Conservation (phyloP, 2,329 filamentous ascomycete genomes). For the Aureobasidium sp. region DNA sequence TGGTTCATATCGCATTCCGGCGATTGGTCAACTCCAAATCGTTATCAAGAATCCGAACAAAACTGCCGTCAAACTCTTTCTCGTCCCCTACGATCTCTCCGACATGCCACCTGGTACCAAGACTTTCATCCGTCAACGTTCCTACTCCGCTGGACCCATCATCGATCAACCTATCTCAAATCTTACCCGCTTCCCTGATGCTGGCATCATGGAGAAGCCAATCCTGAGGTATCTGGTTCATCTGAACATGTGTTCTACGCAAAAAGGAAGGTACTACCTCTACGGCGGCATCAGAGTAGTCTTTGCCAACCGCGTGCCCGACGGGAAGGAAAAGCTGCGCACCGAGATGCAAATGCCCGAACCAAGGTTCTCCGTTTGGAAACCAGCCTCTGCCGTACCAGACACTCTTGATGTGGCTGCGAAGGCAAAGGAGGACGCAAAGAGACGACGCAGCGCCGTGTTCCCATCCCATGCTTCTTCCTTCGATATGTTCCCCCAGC, state of each 20-base stretch:
- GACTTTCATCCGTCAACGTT: conserved; percentile 90
- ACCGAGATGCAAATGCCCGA: conserved; percentile 88
- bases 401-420: not conserved
- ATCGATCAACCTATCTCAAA: conserved; percentile 57
- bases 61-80: conserved; percentile 90
- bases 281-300: conserved; percentile 91
- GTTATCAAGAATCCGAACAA: conserved; percentile 98
- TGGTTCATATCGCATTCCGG: conserved; percentile 87
- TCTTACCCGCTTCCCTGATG: conserved; percentile 40
- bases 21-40: conserved; percentile 90
- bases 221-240: conserved; percentile 86
- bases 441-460: conserved; percentile 24
- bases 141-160: conserved; percentile 79
- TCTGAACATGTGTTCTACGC: conserved; percentile 82
- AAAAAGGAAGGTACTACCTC: conserved; percentile 75
- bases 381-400: conserved; percentile 39
- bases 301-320: conserved; percentile 91
- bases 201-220: conserved; percentile 52
- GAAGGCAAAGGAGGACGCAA: conserved; percentile 18
- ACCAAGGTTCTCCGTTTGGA: conserved; percentile 78
- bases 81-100: conserved; percentile 83
- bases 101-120: conserved; percentile 94
- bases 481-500: not conserved
- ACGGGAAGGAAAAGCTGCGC: conserved; percentile 83
- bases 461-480: not conserved